Evolutionary conservation across 495 filamentous ascomycete genomes (phyloP).

Genomic region (Hypoxylon rickii): DNA sequence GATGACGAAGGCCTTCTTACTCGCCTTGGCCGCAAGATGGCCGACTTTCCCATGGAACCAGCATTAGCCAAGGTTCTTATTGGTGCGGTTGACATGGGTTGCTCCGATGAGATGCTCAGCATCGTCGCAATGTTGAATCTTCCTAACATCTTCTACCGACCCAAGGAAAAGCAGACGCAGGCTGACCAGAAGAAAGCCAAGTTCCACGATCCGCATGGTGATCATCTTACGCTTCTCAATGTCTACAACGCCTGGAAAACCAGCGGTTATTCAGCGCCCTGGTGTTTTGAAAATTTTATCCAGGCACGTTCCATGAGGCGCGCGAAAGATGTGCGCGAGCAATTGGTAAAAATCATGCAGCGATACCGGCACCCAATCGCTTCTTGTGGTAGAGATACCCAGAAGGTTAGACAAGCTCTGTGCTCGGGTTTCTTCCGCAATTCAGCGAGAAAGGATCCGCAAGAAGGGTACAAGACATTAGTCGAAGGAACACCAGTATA

Average conservation of each 20-base stretch:
- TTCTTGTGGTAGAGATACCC: constrained; percentile 83
- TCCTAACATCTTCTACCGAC: constrained; percentile 86
- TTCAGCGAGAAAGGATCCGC: constrained; percentile 90
- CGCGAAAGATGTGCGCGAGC: constrained; percentile 88
- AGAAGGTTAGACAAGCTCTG: constrained; percentile 86
- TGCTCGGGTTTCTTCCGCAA: constrained; percentile 97
- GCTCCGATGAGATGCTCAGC: constrained; percentile 89
- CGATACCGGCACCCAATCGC: constrained; percentile 80
- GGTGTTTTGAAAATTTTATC: constrained; percentile 99
- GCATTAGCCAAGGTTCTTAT: constrained; percentile 89
- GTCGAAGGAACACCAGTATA: constrained; percentile 94
- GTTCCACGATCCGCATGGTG: constrained; percentile 93
- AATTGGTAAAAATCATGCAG: constrained; percentile 91
- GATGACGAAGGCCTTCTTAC: constrained; percentile 97
- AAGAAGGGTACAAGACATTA: constrained; percentile 95
- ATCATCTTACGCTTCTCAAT: constrained; percentile 92
- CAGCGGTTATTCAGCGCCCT: constrained; percentile 77
- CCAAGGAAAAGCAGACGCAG: constrained; percentile 94
- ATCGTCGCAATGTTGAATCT: constrained; percentile 95
- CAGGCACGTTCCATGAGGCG: constrained; percentile 86
- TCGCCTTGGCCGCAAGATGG: constrained; percentile 92
- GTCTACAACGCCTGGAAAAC: constrained; percentile 96
- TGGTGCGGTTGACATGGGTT: constrained; percentile 80
- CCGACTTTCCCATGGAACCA: constrained; percentile 93
- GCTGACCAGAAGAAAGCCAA: constrained; percentile 97